phyloP scores from a whole-genome alignment of 768 basidiomycete genomes.

The Russula brevipes region DNA sequence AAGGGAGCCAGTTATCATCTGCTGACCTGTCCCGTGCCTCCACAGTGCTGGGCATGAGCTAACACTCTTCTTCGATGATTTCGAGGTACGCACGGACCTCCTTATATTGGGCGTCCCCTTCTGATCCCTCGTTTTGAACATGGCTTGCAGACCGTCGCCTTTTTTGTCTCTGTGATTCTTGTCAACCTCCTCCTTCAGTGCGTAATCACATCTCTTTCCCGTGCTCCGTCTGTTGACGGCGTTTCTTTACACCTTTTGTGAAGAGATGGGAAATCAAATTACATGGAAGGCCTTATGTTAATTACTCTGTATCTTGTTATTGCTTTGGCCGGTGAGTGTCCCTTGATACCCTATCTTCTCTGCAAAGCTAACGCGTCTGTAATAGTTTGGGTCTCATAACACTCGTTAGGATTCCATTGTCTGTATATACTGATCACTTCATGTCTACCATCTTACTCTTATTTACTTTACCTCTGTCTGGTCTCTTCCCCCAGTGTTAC shows the following conservation, averaged over 20 bases:
- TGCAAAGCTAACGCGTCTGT: slow-evolving; percentile 3
- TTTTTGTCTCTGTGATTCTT: slow-evolving; percentile 85
- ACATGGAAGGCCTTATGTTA: slow-evolving; percentile 86
- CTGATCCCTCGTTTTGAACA: neutral
- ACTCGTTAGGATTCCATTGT: slow-evolving; percentile 40
- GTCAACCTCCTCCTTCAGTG: slow-evolving; percentile 78
- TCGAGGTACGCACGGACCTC: slow-evolving; percentile 52
- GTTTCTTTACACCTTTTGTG: neutral
- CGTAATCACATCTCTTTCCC: slow-evolving; percentile 28
- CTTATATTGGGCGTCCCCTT: neutral
- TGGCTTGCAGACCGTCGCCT: slow-evolving; percentile 56
- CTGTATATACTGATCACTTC: neutral
- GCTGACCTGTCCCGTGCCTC: slow-evolving; percentile 12
- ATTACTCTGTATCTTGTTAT: slow-evolving; percentile 74
- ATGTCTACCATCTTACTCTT: neutral
- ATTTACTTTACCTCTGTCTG: neutral
- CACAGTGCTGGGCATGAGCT: slow-evolving; percentile 60
- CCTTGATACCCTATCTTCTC: neutral
- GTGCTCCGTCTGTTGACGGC: slow-evolving; percentile 2
- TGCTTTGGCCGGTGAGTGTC: slow-evolving; percentile 64
- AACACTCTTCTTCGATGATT: slow-evolving; percentile 80
- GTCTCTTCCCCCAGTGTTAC: neutral
- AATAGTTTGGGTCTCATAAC: slow-evolving; percentile 45
- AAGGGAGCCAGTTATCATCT: slow-evolving; percentile 5
- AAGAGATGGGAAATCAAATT: slow-evolving; percentile 82